phyloP scores from a whole-genome alignment of 2,329 filamentous ascomycete species.

The Fusarium falciforme region DNA sequence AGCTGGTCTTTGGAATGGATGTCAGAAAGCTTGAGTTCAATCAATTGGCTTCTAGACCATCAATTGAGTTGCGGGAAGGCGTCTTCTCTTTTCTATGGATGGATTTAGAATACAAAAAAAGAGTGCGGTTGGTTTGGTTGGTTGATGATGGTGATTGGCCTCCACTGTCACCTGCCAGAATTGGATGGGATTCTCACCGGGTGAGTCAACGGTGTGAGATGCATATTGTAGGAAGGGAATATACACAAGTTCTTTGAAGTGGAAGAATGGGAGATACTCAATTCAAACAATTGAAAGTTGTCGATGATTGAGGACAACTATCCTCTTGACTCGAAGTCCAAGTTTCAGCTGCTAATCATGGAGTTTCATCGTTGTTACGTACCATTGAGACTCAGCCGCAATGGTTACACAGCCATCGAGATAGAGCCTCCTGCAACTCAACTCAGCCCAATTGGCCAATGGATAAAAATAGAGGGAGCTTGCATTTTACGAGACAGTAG shows the following conservation, averaged over 20 bases:
- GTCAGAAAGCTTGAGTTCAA: background rate
- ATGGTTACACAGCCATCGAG: background rate
- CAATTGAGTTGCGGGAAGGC: background rate
- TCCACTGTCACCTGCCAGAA: slow-evolving; percentile 21
- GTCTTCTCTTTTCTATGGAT: background rate
- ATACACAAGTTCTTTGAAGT: background rate
- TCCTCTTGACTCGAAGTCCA: background rate
- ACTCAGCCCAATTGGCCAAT: background rate
- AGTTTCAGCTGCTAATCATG: background rate
- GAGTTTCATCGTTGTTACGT: background rate
- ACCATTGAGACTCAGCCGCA: background rate
- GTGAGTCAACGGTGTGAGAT: slow-evolving; percentile 29
- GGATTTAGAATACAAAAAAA: background rate
- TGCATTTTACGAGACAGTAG: background rate
- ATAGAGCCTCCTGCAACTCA: background rate
- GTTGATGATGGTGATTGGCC: background rate
- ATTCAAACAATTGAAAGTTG: background rate
- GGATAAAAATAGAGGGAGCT: background rate
- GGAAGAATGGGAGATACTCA: background rate
- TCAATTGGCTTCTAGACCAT: background rate
- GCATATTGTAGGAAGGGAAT: background rate
- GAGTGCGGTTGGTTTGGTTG: background rate
- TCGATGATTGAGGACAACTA: background rate
- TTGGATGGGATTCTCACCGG: slow-evolving; percentile 27
- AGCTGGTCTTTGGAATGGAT: background rate